Evolutionary conservation across 345 rosid genomes (phyloP), one percentile per base, ranked within the genome.

Genomic region (Hibiscus trionum): DNA sequence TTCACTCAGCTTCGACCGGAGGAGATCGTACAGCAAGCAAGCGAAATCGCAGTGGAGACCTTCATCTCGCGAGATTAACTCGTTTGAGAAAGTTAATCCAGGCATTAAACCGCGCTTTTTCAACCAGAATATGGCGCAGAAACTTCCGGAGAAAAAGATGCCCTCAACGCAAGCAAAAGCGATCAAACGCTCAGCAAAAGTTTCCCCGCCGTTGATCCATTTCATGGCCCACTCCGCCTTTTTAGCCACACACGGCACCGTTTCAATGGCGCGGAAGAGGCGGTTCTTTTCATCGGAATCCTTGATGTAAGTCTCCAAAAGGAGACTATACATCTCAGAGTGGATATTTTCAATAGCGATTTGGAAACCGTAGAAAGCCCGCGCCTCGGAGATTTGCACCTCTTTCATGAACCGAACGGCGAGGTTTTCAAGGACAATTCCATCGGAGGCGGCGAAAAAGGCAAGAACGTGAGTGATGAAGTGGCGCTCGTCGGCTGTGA

Each of bases 161-260:
- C 99, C 99, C 72, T 95, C 99, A 5, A 95, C 98, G 61, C 99
- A 95, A 7, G 99, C 96, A 31, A 95, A 95, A 0, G 91, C 99
- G 1, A 93, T 49, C 33, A 95, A 1, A 19, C 99, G 60, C 81
- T 95, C 98, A 0, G 96, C 97, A 71, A 95, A 95, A 0, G 88
- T 61, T 71, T 91, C 91, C 0, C 91, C 82, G 4, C 97, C 94
- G 5, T 87, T 88, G 80, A 95, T 88, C 99, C 99, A 95, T 1
- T 39, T 81, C 31, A 90, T 27, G 0, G 91, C 95, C 95, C 89
- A 89, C 35, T 82, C 80, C 0, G 90, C 95, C 65, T 87, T 87
- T 75, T 75, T 85, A 33, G 81, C 79, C 11, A 90, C 89, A 56
- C 88, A 87, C 4, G 89, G 95, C 19, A 90, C 76, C n/a, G 90